Evolutionary conservation across 345 rosid species (phyloP).

Genomic region (Gossypium thurberi): DNA sequence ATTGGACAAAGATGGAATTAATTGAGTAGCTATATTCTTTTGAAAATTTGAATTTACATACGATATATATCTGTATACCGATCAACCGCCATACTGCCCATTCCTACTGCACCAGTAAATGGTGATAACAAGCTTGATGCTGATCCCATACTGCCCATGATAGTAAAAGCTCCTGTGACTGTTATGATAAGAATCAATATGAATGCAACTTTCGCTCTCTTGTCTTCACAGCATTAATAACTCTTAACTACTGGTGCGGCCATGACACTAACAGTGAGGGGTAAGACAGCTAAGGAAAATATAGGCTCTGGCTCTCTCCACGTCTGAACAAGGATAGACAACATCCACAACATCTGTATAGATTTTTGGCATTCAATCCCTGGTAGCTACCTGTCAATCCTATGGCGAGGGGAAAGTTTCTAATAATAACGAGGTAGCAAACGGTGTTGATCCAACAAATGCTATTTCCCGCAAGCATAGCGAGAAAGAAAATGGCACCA

Average conservation of each 20-base stretch:
- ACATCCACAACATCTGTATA: slow-evolving; percentile 58
- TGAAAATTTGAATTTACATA: too few relatives aligned
- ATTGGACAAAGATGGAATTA: too few relatives aligned
- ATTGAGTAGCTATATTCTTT: too few relatives aligned
- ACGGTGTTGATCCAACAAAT: slow-evolving; percentile 97
- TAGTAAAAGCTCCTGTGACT: slow-evolving; percentile 62
- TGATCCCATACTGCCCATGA: slow-evolving; percentile 45
- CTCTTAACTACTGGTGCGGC: slow-evolving; percentile 43
- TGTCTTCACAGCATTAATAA: neutral
- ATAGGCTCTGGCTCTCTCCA: slow-evolving; percentile 38
- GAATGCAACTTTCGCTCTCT: slow-evolving; percentile 29
- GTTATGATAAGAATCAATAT: slow-evolving; percentile 35
- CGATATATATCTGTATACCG: too few relatives aligned
- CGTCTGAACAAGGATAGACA: slow-evolving; percentile 23
- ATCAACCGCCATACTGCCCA: too few relatives aligned
- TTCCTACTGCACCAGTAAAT: too few relatives aligned
- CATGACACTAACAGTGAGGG: slow-evolving; percentile 31
- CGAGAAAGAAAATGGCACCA: slow-evolving; percentile 43
- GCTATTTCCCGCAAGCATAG: slow-evolving; percentile 77
- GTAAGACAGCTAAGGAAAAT: slow-evolving; percentile 51
- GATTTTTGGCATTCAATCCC: slow-evolving; percentile 71
- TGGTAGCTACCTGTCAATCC: slow-evolving; percentile 69
- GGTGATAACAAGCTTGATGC: neutral
- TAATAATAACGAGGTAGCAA: slow-evolving; percentile 46
- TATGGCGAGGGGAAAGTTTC: slow-evolving; percentile 45